Evolutionary conservation across 139 green algal genomes (phyloP).

Genomic region (Coelastrella sp.): DNA sequence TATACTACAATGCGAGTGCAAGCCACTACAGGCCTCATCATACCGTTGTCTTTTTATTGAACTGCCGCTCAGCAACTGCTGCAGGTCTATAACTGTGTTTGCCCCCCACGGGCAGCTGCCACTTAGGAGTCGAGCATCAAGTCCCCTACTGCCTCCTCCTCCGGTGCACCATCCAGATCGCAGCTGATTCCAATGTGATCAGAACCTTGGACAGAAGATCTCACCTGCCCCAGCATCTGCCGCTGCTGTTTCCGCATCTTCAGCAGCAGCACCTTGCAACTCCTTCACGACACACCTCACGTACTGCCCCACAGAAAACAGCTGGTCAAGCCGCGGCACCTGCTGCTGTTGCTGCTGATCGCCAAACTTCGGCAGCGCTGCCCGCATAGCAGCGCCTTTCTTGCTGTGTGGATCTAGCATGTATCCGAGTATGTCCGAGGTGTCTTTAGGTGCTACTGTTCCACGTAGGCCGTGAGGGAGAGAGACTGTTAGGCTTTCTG

Average conservation of each 20-base stretch:
- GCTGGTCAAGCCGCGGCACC: slow-evolving; percentile 17
- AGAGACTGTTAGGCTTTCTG: slow-evolving; percentile 75
- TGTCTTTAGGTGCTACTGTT: slow-evolving; percentile 66
- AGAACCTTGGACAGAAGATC: too few relatives aligned
- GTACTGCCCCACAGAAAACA: slow-evolving; percentile 85
- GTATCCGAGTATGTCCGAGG: slow-evolving; percentile 74
- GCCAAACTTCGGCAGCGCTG: neutral
- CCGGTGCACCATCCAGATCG: too few relatives aligned
- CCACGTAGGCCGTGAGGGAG: slow-evolving; percentile 90
- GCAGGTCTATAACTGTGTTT: too few relatives aligned
- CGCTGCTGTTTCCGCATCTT: slow-evolving; percentile 3
- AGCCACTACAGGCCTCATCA: too few relatives aligned
- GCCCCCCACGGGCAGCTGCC: too few relatives aligned
- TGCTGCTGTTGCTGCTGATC: slow-evolving; percentile 6
- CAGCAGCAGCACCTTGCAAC: neutral
- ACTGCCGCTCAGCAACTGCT: too few relatives aligned
- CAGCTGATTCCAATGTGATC: too few relatives aligned
- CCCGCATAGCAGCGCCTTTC: slow-evolving; percentile 43
- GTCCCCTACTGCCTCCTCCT: too few relatives aligned
- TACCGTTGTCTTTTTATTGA: too few relatives aligned
- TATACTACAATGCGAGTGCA: neutral
- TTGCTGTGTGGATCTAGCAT: slow-evolving; percentile 40
- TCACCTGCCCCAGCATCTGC: slow-evolving; percentile 28
- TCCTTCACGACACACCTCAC: slow-evolving; percentile 66
- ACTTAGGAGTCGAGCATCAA: too few relatives aligned